Conservation (phyloP, 768 basidiomycete species). For the Porpolomopsis calyptriformis region DNA sequence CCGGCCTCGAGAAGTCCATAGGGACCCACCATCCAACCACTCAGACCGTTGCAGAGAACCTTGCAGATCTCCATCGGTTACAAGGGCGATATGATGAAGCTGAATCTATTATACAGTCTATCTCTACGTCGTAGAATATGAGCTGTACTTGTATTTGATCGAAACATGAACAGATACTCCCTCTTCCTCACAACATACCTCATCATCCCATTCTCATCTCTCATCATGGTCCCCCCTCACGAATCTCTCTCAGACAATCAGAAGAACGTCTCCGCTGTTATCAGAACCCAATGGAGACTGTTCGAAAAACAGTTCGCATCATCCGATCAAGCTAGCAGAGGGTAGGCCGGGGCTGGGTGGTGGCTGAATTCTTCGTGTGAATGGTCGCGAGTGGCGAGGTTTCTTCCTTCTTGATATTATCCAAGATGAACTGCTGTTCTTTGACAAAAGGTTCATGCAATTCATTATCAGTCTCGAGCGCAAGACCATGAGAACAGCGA, state of each 20-base stretch:
- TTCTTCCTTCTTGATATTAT: constrained; percentile 34
- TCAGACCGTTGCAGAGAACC: no score
- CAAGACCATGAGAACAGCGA: constrained; percentile 34
- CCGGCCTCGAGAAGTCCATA: constrained; percentile 19
- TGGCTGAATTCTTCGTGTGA: neutral
- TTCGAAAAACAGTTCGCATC: constrained; percentile 25
- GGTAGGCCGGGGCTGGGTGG: no score
- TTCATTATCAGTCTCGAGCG: constrained; percentile 14
- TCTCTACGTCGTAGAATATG: no score
- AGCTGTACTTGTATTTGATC: no score
- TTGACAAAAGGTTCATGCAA: constrained; percentile 23
- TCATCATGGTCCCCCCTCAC: neutral
- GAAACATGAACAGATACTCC: no score
- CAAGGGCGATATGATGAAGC: no score
- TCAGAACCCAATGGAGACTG: constrained; percentile 25
- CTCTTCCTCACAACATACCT: neutral
- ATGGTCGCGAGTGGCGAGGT: neutral
- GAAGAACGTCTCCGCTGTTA: constrained; percentile 12
- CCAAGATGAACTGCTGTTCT: constrained; percentile 35
- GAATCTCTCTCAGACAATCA: constrained; percentile 13
- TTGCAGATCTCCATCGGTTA: no score
- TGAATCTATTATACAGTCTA: no score
- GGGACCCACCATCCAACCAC: constrained; percentile 28
- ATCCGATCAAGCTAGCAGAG: constrained; percentile 17
- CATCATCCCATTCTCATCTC: neutral